Evolutionary conservation across 2,329 filamentous ascomycete genomes (phyloP).

Genomic region (Aureobasidium sp.): DNA sequence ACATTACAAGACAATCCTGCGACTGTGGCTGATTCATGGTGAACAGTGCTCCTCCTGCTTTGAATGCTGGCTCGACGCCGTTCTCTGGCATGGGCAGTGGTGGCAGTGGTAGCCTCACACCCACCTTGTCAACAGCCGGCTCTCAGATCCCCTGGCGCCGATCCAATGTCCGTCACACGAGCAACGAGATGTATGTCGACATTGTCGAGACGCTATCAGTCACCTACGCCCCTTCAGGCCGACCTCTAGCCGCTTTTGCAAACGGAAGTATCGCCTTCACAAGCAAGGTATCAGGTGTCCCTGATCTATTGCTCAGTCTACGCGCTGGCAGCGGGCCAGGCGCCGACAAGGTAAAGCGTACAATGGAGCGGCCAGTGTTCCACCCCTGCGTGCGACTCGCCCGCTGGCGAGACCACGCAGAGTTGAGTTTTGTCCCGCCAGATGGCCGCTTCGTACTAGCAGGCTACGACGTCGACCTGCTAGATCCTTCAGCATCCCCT

Average conservation of each 20-base stretch:
- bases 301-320: slow-evolving; percentile 77
- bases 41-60: slow-evolving; percentile 10
- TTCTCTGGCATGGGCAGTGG: slow-evolving; percentile 5
- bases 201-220: slow-evolving; percentile 85
- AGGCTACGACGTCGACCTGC: slow-evolving; percentile 86
- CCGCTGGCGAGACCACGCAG: slow-evolving; percentile 82
- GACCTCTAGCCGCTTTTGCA: slow-evolving; percentile 77
- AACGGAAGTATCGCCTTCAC: slow-evolving; percentile 94
- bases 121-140: slow-evolving; percentile 22
- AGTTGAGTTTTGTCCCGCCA: slow-evolving; percentile 91
- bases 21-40: neutral
- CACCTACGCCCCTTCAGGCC: slow-evolving; percentile 82
- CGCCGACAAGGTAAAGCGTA: slow-evolving; percentile 32
- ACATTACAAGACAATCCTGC: too few relatives aligned
- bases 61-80: slow-evolving; percentile 1
- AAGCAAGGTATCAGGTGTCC: slow-evolving; percentile 87
- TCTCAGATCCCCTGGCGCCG: slow-evolving; percentile 75
- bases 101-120: slow-evolving; percentile 19
- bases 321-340: slow-evolving; percentile 67
- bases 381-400: slow-evolving; percentile 89
- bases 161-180: slow-evolving; percentile 88
- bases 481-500: slow-evolving; percentile 52
- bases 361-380: slow-evolving; percentile 86
- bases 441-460: slow-evolving; percentile 91
- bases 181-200: slow-evolving; percentile 95